Evolutionary conservation across 805 yeast genomes (phyloP), one percentile per base, ranked within the genome.

Genomic region (Diddensiella transvaalensis): DNA sequence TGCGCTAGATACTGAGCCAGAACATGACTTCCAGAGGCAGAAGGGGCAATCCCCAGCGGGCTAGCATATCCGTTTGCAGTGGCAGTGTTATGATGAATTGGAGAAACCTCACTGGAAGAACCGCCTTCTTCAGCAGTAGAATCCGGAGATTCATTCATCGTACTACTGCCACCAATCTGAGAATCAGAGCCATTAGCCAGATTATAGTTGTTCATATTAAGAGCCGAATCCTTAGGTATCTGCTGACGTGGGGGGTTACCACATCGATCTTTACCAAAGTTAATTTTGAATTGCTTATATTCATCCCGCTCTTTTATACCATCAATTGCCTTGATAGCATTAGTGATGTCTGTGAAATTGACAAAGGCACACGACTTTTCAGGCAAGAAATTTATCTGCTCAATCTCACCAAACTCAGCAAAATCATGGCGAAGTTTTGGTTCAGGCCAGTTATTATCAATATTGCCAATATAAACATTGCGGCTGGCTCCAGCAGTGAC

Each of bases 401-500:
- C 99, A 56, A 93, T 87, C 55, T 87, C 96, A 37, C 99, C 99
- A 70, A 82, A 90, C 60, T 80, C 83, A 22, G 80, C 72, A 62
- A 91, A 90, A 64, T 85, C 89, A 3, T 67, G 69, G 58, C 91
- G 76, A 57, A 91, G 73, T 57, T 85, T 80, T 13, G 71, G 69
- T 49, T 81, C 80, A 3, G 69, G 63, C 62, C 68, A 60, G 22
- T 57, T 49, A 55, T 72, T 74, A 44, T 67, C 71, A 49, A 85
- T 82, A 54, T 75, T 77, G 22, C 97, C 98, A 57, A 91, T 77
- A 66, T 93, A 91, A 40, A 91, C 87, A 62, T 93, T 91, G 67
- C 99, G 79, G 18, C 93, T 82, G 0, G 97, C 98, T 36, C 98
- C 98, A 54, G 87, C 85, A 19, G 93, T 82, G 22, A 90, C 96